Percentiles rank a stretch among this genome's conserved stretches.
phyloP scores from a whole-genome alignment of 257 asterid genomes.

The Fraxinus cuspidata region DNA sequence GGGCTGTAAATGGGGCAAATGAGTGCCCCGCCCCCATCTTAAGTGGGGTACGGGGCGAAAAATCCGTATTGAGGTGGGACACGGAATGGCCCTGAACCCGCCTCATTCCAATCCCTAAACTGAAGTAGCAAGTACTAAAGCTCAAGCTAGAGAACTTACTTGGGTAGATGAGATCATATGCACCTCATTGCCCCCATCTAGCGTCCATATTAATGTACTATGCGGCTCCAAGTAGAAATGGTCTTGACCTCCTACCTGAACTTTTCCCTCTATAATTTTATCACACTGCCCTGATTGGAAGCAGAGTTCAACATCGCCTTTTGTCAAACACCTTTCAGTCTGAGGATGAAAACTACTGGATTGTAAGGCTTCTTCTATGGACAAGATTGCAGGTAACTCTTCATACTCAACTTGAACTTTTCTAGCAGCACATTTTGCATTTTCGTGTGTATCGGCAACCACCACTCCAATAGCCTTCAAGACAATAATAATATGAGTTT shows the following conservation, averaged over 20 bases:
- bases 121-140: conserved; percentile 6
- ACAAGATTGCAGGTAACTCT: conserved; percentile 79
- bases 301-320: conserved; percentile 74
- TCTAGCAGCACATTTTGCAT: conserved; percentile 85
- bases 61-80: no score
- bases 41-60: no score
- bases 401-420: conserved; percentile 75
- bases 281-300: conserved; percentile 75
- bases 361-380: conserved; percentile 79
- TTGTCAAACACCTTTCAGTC: conserved; percentile 59
- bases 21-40: no score
- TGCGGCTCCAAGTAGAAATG: conserved; percentile 97
- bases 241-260: conserved; percentile 91
- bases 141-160: conserved; percentile 42
- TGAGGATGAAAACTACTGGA: conserved; percentile 76
- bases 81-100: no score
- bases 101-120: neutral
- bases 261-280: conserved; percentile 82
- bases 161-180: conserved; percentile 98
- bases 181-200: conserved; percentile 92
- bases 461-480: conserved; percentile 88
- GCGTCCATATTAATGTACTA: conserved; percentile 80
- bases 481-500: conserved; percentile 13
- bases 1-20: no score
- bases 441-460: conserved; percentile 96